Conservation (phyloP, 495 filamentous ascomycete species). For the Aspergillus sclerotiicarbonarius region DNA sequence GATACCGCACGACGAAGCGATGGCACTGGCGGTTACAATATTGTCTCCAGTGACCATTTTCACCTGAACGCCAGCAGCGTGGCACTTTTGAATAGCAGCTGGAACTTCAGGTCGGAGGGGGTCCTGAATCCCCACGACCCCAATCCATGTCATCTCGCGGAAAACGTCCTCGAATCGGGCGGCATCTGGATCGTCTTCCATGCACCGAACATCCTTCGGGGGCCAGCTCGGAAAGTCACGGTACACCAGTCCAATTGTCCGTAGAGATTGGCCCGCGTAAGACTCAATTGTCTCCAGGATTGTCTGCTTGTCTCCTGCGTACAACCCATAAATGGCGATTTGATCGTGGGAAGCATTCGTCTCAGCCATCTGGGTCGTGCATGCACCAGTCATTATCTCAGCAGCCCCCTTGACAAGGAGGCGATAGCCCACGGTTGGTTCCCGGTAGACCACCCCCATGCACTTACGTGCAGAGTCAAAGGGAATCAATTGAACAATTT, state of each 20-base stretch:
- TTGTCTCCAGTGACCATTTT: conserved; percentile 93
- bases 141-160: conserved; percentile 59
- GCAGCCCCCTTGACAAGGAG: conserved; percentile 69
- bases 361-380: conserved; percentile 36
- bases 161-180: conserved; percentile 58
- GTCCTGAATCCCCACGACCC: conserved; percentile 66
- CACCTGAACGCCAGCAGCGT: conserved; percentile 75
- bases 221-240: conserved; percentile 68
- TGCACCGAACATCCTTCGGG: conserved; percentile 40
- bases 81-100: conserved; percentile 70
- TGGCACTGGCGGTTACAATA: conserved; percentile 74
- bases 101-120: conserved; percentile 70
- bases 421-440: conserved; percentile 54
- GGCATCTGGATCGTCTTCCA: conserved; percentile 51
- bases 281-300: conserved; percentile 47
- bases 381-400: conserved; percentile 59
- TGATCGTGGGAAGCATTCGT: conserved; percentile 25
- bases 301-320: conserved; percentile 25
- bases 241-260: conserved; percentile 63
- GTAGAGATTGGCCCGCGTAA: conserved; percentile 58
- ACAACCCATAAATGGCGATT: conserved; percentile 37
- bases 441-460: conserved; percentile 63
- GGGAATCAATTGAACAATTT: conserved; percentile 62
- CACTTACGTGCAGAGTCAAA: conserved; percentile 70
- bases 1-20: conserved; percentile 82